Conservation (phyloP, 1,139 yeast species). For the Kodamaea arcana region DNA sequence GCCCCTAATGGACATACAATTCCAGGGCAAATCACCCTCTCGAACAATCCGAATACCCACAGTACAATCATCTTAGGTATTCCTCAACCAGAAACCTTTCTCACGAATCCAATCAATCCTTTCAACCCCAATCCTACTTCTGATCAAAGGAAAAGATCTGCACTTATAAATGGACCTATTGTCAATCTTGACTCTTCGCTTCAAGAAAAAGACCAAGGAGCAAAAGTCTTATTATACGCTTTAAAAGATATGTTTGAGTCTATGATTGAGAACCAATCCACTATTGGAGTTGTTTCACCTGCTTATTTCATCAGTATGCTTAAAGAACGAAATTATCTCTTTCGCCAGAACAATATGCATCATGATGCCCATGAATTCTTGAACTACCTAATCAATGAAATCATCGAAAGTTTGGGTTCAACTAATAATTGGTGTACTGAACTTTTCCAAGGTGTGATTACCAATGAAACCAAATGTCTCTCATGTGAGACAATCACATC, state of each 20-base stretch:
- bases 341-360: slow-evolving; percentile 84
- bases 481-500: slow-evolving; percentile 86
- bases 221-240: slow-evolving; percentile 58
- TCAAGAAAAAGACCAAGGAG: slow-evolving; percentile 39
- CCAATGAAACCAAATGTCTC: slow-evolving; percentile 85
- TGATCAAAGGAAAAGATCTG: slow-evolving; percentile 78
- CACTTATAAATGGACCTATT: slow-evolving; percentile 79
- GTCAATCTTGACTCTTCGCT: slow-evolving; percentile 68
- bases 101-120: slow-evolving; percentile 36
- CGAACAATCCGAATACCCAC: too few species aligned
- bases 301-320: slow-evolving; percentile 65
- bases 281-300: slow-evolving; percentile 85
- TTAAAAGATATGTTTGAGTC: slow-evolving; percentile 83
- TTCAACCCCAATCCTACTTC: slow-evolving; percentile 52
- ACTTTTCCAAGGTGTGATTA: slow-evolving; percentile 78
- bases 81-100: slow-evolving; percentile 38
- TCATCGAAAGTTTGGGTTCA: slow-evolving; percentile 63
- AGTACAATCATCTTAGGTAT: slow-evolving; percentile 40
- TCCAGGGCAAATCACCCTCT: too few species aligned
- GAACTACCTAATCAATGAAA: slow-evolving; percentile 77
- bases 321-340: slow-evolving; percentile 77
- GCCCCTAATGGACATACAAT: too few species aligned
- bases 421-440: slow-evolving; percentile 54
- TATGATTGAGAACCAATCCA: slow-evolving; percentile 66
- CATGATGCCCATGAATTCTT: slow-evolving; percentile 98